phyloP scores from a whole-genome alignment of 106 monocot species.

The Dendrobium nobile region DNA sequence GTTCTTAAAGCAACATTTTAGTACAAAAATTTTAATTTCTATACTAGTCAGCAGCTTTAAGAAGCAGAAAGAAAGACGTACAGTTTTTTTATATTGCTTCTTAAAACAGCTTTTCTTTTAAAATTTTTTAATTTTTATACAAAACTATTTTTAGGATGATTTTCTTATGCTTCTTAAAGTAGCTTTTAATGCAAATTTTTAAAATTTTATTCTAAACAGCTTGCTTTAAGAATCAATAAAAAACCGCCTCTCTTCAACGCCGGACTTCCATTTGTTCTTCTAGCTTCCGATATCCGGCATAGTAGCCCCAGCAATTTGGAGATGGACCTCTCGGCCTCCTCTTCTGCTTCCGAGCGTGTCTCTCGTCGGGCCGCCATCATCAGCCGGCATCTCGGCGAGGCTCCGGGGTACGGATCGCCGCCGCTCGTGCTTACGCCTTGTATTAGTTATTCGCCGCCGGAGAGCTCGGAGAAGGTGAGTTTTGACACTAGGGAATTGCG shows the following conservation, averaged over 20 bases:
- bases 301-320: neutral
- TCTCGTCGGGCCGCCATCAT: conserved; percentile 15
- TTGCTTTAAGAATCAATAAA: too few species aligned
- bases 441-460: conserved; percentile 11
- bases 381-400: conserved; percentile 4
- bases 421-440: conserved; percentile 6
- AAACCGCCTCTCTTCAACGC: too few species aligned
- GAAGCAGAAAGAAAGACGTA: too few species aligned
- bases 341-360: neutral
- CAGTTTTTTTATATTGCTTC: too few species aligned
- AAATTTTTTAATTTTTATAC: neutral
- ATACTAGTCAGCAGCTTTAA: too few species aligned
- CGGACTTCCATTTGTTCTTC: too few species aligned
- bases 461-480: neutral
- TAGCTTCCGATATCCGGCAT: too few species aligned
- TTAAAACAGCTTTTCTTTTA: too few species aligned
- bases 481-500: conserved; percentile 36
- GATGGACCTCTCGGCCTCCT: neutral
- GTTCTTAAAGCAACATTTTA: too few species aligned
- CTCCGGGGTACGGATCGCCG: neutral
- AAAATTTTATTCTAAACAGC: too few species aligned
- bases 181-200: too few species aligned
- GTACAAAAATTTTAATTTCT: too few species aligned
- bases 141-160: neutral
- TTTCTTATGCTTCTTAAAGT: neutral